phyloP scores from a whole-genome alignment of 2,329 filamentous ascomycete species.

The Calonectria pseudoturangicola region DNA sequence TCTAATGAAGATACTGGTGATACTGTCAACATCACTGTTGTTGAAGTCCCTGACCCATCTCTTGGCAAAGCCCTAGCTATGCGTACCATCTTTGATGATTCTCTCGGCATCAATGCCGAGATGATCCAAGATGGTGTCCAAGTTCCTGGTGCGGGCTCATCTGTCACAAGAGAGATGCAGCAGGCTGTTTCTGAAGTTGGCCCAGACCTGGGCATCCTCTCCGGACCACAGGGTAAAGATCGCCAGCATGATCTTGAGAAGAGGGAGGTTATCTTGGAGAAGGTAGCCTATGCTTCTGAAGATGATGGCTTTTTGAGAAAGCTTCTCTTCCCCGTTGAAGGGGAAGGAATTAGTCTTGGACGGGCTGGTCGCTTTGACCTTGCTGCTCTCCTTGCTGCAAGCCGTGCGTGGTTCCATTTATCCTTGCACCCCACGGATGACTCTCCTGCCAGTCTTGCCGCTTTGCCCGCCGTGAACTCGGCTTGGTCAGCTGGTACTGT shows the following conservation, averaged over 20 bases:
- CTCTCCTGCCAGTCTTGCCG: conserved; percentile 83
- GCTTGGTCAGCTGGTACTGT: conserved; percentile 95
- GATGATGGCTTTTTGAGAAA: conserved; percentile 88
- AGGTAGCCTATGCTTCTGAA: conserved; percentile 87
- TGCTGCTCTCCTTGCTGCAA: conserved; percentile 83
- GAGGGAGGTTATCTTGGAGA: conserved; percentile 89
- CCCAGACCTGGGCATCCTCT: conserved; percentile 85
- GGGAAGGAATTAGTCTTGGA: conserved; percentile 87
- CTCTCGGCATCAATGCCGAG: conserved; percentile 93
- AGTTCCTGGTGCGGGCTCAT: conserved; percentile 83
- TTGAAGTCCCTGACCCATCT: conserved; percentile 87
- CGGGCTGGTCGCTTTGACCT: conserved; percentile 87
- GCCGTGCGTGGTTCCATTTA: conserved; percentile 96
- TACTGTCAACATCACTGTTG: conserved; percentile 90
- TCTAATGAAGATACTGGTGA: conserved; percentile 84
- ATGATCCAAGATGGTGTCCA: conserved; percentile 97
- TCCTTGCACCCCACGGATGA: conserved; percentile 94
- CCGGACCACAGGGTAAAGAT: conserved; percentile 80
- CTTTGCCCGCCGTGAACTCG: conserved; percentile 82
- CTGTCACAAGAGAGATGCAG: conserved; percentile 91
- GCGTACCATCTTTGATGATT: conserved; percentile 94
- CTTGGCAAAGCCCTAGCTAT: conserved; percentile 93
- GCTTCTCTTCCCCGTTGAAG: conserved; percentile 85
- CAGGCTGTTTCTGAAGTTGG: conserved; percentile 85
- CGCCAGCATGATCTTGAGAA: conserved; percentile 87